phyloP scores from a whole-genome alignment of 805 yeast species.

The Candida adriatica region DNA sequence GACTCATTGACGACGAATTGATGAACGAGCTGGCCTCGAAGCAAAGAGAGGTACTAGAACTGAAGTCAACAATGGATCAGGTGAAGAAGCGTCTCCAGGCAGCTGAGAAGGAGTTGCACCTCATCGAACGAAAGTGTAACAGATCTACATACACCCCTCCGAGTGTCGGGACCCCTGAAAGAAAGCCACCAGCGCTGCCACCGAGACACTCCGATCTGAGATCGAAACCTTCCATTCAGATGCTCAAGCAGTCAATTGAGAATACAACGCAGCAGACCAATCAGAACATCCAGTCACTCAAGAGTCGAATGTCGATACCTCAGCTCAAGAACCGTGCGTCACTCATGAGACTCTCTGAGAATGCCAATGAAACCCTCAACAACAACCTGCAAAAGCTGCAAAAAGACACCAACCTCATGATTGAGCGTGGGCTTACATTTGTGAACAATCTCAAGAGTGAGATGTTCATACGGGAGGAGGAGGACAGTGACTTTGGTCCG shows the following conservation, averaged over 20 bases:
- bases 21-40: conserved; percentile 40
- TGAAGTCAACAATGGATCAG: conserved; percentile 33
- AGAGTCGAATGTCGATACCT: conserved; percentile 18
- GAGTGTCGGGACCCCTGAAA: background rate
- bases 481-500: conserved; percentile 13
- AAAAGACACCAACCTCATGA: conserved; percentile 17
- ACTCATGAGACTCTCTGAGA: conserved; percentile 4
- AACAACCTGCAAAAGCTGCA: conserved; percentile 19
- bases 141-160: no score
- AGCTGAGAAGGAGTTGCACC: conserved; percentile 32
- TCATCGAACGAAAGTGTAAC: conserved; percentile 28
- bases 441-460: conserved; percentile 25
- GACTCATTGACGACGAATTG: conserved; percentile 16
- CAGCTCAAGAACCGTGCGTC: conserved; percentile 11
- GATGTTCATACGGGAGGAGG: conserved; percentile 24
- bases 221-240: conserved; percentile 13
- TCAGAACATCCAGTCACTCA: conserved; percentile 15
- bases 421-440: conserved; percentile 17
- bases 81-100: conserved; percentile 31
- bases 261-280: conserved; percentile 4
- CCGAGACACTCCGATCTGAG: conserved; percentile 7
- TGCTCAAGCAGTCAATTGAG: conserved; percentile 5
- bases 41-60: conserved; percentile 45
- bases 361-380: conserved; percentile 8
- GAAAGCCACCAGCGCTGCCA: conserved; percentile 2